A percentile compares a stretch with the other conserved stretches of the same genome.
Evolutionary conservation across 306 rosid genomes (phyloP).

Genomic region (Cicer bijugum): DNA sequence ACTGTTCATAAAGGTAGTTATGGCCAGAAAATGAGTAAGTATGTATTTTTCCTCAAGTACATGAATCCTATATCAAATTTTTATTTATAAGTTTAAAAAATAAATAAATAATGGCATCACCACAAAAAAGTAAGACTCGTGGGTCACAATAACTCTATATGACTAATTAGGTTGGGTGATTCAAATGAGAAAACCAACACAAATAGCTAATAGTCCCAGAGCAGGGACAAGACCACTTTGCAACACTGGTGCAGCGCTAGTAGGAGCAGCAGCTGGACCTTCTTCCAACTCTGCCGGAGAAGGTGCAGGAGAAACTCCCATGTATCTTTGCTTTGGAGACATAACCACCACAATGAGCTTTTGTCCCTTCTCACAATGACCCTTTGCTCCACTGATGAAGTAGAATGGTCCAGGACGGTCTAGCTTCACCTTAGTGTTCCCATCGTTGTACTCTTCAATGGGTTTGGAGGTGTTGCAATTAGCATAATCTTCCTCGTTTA

Average conservation of each 20-base stretch:
- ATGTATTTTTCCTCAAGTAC: background rate
- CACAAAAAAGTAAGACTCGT: slow-evolving; percentile 5
- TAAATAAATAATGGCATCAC: slow-evolving; percentile 45
- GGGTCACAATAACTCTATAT: background rate
- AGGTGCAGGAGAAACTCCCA: slow-evolving; percentile 65
- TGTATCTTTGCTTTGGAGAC: slow-evolving; percentile 54
- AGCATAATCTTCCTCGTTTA: slow-evolving; percentile 61
- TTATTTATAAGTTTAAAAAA: background rate
- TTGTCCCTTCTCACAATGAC: slow-evolving; percentile 83
- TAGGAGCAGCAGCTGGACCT: slow-evolving; percentile 81
- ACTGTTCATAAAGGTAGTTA: background rate
- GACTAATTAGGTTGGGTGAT: slow-evolving; percentile 1
- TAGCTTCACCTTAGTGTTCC: slow-evolving; percentile 70
- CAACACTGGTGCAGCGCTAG: slow-evolving; percentile 60
- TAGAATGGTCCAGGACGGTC: slow-evolving; percentile 69
- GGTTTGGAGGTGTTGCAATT: slow-evolving; percentile 64
- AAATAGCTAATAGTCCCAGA: slow-evolving; percentile 50
- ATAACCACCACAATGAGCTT: slow-evolving; percentile 75
- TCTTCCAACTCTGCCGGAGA: slow-evolving; percentile 61
- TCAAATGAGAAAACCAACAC: slow-evolving; percentile 54
- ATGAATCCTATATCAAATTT: background rate
- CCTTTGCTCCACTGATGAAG: slow-evolving; percentile 83
- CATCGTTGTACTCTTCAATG: slow-evolving; percentile 58
- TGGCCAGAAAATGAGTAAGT: background rate
- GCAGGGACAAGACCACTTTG: slow-evolving; percentile 48